Conservation (phyloP, 1,139 yeast species). For the Wickerhamomyces sp. region DNA sequence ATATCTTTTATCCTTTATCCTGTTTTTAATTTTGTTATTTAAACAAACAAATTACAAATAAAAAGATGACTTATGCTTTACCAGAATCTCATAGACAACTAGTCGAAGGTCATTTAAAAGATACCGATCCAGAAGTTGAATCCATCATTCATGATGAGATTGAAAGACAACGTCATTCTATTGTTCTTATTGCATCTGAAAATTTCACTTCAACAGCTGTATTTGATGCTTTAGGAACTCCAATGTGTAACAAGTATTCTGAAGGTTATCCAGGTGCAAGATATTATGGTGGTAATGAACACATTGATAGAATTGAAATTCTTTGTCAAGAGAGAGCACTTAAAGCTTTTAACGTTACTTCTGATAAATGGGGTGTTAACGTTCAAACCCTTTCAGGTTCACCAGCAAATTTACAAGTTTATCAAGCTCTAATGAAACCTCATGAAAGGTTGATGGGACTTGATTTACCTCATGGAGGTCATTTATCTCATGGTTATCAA, state of each 20-base stretch:
- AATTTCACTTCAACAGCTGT: constrained; percentile 96
- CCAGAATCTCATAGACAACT: constrained; percentile 61
- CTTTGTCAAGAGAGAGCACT: constrained; percentile 93
- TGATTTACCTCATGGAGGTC: constrained; percentile 98
- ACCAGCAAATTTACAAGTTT: constrained; percentile 95
- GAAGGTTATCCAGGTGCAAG: constrained; percentile 89
- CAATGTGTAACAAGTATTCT: constrained; percentile 88
- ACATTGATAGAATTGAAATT: constrained; percentile 87
- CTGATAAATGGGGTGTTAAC: constrained; percentile 95
- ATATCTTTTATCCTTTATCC: no score
- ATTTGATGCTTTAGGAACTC: constrained; percentile 94
- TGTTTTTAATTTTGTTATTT: no score
- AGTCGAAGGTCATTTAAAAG: constrained; percentile 64
- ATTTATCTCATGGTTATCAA: constrained; percentile 96
- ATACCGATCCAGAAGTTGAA: constrained; percentile 81
- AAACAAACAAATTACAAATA: no score
- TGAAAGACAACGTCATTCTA: constrained; percentile 90
- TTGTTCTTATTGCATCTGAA: constrained; percentile 93
- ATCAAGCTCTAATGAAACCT: constrained; percentile 90
- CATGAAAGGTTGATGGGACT: constrained; percentile 97
- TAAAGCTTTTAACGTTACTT: constrained; percentile 72
- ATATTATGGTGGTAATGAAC: constrained; percentile 89
- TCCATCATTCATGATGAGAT: constrained; percentile 81
- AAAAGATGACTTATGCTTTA: constrained; percentile 54
- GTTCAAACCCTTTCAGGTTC: constrained; percentile 96